Evolutionary conservation across 2,329 filamentous ascomycete species (phyloP), one percentile per base, ranked within the genome.

Genomic region (Colletotrichum brevisporum): DNA sequence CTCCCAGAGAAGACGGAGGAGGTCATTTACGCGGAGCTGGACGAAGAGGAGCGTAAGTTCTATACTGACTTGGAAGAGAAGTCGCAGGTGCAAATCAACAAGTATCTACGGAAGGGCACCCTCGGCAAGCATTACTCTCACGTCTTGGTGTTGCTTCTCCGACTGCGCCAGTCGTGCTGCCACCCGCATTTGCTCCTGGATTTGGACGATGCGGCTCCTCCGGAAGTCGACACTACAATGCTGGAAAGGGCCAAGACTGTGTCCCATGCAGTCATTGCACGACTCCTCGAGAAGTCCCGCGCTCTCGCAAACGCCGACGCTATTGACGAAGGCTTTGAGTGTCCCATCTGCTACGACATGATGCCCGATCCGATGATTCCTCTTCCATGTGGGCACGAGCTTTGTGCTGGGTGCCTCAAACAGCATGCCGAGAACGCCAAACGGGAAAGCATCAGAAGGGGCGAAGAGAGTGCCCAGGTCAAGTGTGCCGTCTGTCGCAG

Each of bases 301-400:
- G 50, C 62, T 3, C 48, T 69, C 18, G 65, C 83, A 73, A 77
- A 75, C 1, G 77, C 78, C 1, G 84, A 89, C 1, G 63, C 67
- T 43, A 63, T 67, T 18, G 65, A 68, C 47, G 52, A 68, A 57
- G 86, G 84, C 2, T 93, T 95, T 57, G 91, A 95, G 76, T 97
- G 94, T 75, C 93, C 93, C 0, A 90, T 96, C 21, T 97, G 94
- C 77, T 91, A 92, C 67, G 94, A 97, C 74, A 90, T 85, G 2
- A 89, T 91, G 6, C 84, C 87, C 15, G 94, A 95, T 21, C 71
- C 92, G 93, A 0, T 88, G 88, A 3, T 93, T 97, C 71, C 91
- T 95, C 85, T 94, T 59, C 94, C 94, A 1, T 97, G 94, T 75
- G 94, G 94, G 2, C 94, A 97, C 75, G 89, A 91, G 69, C 90